These are phyloP conservation scores for Straminergon stramineum DNA, from an alignment of 225 moss, liverwort and hornwort species.

Conservation along the genomic window DNA sequence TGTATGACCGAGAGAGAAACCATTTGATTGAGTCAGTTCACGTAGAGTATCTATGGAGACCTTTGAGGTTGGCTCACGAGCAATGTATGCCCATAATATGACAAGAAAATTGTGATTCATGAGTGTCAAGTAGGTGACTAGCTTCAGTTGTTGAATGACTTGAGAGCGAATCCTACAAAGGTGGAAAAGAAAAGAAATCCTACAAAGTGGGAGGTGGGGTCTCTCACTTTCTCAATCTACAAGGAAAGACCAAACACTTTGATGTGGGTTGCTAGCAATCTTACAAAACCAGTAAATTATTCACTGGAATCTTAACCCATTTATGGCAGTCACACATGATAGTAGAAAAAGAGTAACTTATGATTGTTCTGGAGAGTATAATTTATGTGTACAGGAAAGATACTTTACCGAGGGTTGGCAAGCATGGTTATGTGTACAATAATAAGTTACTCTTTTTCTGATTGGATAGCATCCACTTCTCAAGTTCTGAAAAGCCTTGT, in stretches of 20 bases:
- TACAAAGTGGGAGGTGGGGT: neutral
- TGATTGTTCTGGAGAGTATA: neutral
- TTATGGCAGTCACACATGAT: neutral
- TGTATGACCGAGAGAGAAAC: neutral
- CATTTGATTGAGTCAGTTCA: neutral
- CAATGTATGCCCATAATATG: neutral
- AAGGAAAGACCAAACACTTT: neutral
- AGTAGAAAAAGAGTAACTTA: neutral
- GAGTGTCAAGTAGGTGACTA: neutral
- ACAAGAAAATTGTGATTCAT: neutral
- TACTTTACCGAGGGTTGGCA: neutral
- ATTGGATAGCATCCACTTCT: neutral
- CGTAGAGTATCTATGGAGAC: neutral
- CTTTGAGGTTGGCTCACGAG: neutral
- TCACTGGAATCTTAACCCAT: neutral
- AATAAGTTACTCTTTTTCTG: neutral
- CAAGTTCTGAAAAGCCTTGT: neutral
- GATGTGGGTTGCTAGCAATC: neutral
- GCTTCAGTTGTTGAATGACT: neutral
- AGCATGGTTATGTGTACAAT: neutral
- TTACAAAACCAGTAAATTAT: neutral
- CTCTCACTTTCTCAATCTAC: neutral
- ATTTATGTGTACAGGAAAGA: neutral
- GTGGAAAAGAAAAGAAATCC: neutral
- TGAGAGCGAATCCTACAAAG: neutral